A percentile compares a stretch with the other conserved stretches of the same genome.
Evolutionary conservation across 495 filamentous ascomycete genomes (phyloP).

Genomic region (Chaetomium cochliodes): DNA sequence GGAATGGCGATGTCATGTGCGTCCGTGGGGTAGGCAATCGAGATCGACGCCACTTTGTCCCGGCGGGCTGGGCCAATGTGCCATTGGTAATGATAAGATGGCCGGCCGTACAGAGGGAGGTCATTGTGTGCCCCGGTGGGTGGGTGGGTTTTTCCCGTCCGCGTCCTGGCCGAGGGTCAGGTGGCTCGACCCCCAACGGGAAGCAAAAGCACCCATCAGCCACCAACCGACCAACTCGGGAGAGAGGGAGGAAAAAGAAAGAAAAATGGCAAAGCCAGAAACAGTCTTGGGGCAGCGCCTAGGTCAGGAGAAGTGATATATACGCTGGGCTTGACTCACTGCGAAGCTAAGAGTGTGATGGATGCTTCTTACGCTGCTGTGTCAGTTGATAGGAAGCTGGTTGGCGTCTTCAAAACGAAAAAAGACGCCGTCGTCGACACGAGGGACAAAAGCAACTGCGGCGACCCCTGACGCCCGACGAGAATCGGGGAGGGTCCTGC

Average conservation of each 20-base stretch:
- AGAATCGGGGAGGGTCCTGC: slow-evolving; percentile 7
- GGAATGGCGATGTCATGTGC: not conserved
- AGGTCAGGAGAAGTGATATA: not conserved
- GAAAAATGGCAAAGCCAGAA: too few relatives aligned
- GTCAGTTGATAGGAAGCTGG: not conserved
- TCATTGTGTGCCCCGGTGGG: not conserved
- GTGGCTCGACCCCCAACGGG: too few relatives aligned
- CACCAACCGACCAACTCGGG: too few relatives aligned
- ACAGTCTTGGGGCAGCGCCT: too few relatives aligned
- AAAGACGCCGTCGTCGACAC: not conserved
- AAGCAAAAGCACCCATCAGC: too few relatives aligned
- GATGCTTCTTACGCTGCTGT: not conserved
- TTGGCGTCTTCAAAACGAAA: too few relatives aligned
- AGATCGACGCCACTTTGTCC: not conserved
- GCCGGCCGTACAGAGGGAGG: too few relatives aligned
- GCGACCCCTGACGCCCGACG: slow-evolving; percentile 9
- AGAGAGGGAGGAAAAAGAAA: too few relatives aligned
- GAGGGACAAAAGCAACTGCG: not conserved
- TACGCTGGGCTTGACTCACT: not conserved
- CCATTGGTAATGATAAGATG: not conserved
- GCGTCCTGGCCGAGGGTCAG: too few relatives aligned
- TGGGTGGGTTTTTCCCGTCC: too few relatives aligned
- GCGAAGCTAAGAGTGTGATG: too few relatives aligned
- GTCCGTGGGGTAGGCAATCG: not conserved
- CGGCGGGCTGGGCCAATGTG: not conserved